Base-by-base conservation (phyloP, 2,329 filamentous ascomycete species). In the Fusarium newnesense region DNA sequence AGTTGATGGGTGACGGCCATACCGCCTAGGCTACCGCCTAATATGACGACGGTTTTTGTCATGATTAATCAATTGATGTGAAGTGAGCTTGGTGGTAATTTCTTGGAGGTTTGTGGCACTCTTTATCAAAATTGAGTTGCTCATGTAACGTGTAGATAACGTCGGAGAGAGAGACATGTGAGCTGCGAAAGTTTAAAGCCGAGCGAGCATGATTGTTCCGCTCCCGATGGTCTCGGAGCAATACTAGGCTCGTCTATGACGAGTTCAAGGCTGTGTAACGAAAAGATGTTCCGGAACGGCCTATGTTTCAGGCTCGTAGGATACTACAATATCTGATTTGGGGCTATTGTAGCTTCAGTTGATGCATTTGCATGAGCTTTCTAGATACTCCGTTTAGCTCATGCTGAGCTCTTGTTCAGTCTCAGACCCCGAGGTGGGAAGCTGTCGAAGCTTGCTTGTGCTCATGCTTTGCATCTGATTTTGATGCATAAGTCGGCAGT, bases 1-100 rank as follows among this genome's bases (percentile, higher is more conserved):
- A 90, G 82, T 28, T 85, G 84, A 73, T 90, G 88, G 34, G 87
- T 85, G 28, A 88, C 78, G 60, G 85, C 85, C 52, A 90, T 81
- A 64, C 88, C 88, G 57, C 83, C 87, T 47, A 85, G 86, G 57
- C 87, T 85, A 67, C 87, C 88, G 43, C 88, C 88, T 24, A 90
- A 80, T 52, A 90, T 81, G 11, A 90, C 83, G 43, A 90, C 83
- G 9, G 86, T 89, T 75, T 87, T 86, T 36, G 83, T 78, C 85
- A 87, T 88, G 37, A 44, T 60, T 39, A 18, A 40, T n/a, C 36
- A 34, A 26, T 49, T 34, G 34, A 43, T 53, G n/a, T 21, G 40
- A 37, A 44, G 26, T 9, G 26, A 46, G 18, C 13, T 18, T 30
- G 30, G 18, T 30, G 7, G 39, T 24, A 46, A 24, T 10, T 52